Evolutionary conservation across 2,329 filamentous ascomycete species (phyloP).

Genomic region (Colletotrichum godetiae): DNA sequence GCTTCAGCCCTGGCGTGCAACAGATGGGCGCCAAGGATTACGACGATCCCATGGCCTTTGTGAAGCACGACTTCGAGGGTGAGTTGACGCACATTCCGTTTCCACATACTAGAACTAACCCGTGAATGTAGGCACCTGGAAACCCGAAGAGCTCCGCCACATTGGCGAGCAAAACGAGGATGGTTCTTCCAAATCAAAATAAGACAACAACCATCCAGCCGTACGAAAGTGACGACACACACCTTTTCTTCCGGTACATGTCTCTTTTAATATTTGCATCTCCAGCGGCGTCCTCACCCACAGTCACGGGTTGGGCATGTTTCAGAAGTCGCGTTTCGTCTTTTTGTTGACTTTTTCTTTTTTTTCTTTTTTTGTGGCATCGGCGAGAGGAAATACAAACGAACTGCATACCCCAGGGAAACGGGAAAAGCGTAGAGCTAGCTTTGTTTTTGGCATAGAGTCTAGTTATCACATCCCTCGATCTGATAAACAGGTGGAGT

Average conservation of each 20-base stretch:
- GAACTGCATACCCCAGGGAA: conserved; percentile 24
- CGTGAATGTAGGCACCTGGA: conserved; percentile 73
- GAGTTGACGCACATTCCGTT: conserved; percentile 42
- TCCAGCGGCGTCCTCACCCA: conserved; percentile 19
- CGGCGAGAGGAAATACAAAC: conserved; percentile 5
- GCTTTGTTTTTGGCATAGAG: conserved; percentile 27
- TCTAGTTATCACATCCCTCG: background rate
- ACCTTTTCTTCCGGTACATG: conserved; percentile 6
- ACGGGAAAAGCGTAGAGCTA: conserved; percentile 30
- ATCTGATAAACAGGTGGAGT: background rate
- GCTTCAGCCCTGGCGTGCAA: conserved; percentile 93
- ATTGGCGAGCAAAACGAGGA: conserved; percentile 63
- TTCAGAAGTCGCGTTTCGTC: conserved; percentile 1
- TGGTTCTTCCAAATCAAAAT: background rate
- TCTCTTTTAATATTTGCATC: conserved; percentile 30
- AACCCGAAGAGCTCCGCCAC: conserved; percentile 77
- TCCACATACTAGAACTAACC: background rate
- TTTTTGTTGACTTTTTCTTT: conserved; percentile 4
- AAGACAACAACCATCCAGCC: conserved; percentile 28
- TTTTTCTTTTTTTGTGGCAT: conserved; percentile 4
- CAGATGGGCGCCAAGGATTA: conserved; percentile 92
- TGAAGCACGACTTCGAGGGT: conserved; percentile 98
- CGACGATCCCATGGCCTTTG: conserved; percentile 96
- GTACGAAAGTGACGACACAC: conserved; percentile 13
- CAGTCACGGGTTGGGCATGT: background rate